Evolutionary conservation across 2,329 filamentous ascomycete genomes (phyloP).

Genomic region (Coleophoma eucalyptorum): DNA sequence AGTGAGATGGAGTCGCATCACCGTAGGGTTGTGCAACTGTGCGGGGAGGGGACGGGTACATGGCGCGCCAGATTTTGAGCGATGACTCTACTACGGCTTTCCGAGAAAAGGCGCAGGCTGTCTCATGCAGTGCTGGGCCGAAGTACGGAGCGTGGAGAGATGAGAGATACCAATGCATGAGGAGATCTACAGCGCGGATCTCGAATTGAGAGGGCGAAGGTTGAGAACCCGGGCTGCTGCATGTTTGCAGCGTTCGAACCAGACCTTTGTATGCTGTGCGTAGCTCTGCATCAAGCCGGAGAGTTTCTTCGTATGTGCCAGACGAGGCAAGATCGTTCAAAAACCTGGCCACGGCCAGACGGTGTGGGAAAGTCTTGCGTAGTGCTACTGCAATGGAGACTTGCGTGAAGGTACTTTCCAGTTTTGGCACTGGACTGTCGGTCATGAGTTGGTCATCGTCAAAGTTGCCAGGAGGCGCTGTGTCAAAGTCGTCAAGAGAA

Average conservation of each 20-base stretch:
- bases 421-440: constrained; percentile 27
- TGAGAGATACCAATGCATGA: constrained; percentile 51
- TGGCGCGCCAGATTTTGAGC: constrained; percentile 40
- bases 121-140: constrained; percentile 32
- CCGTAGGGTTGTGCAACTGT: constrained; percentile 4
- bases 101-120: constrained; percentile 46
- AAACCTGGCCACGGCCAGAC: constrained; percentile 37
- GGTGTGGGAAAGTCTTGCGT: constrained; percentile 36
- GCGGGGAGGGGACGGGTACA: constrained; percentile 26
- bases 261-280: constrained; percentile 38
- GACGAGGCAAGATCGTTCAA: constrained; percentile 37
- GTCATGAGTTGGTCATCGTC: constrained; percentile 43
- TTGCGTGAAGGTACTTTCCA: constrained; percentile 34
- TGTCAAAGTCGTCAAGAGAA: constrained; percentile 41
- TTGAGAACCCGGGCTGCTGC: constrained; percentile 3
- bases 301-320: constrained; percentile 38
- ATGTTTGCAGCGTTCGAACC: constrained; percentile 26
- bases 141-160: constrained; percentile 53
- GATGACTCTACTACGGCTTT: constrained; percentile 43
- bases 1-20: constrained; percentile 1
- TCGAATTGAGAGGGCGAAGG: constrained; percentile 32
- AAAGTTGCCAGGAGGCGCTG: constrained; percentile 42
- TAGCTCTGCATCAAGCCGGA: constrained; percentile 39
- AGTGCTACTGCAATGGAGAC: constrained; percentile 37
- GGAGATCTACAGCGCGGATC: constrained; percentile 42